Conservation (phyloP, 768 basidiomycete species). For the Exidia glandulosa region DNA sequence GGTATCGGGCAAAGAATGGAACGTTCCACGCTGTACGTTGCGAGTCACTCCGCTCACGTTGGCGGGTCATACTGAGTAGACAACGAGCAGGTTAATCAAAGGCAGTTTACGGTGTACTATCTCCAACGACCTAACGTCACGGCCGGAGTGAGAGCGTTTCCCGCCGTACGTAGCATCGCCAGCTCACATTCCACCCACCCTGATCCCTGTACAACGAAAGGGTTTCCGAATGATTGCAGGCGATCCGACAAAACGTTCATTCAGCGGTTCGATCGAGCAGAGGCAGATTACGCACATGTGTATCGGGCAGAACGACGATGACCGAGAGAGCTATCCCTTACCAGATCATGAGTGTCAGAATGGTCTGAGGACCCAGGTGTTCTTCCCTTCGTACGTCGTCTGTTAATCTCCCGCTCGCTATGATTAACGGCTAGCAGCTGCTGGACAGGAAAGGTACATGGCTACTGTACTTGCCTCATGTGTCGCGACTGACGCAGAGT, state of each 20-base stretch:
- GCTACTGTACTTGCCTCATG: not conserved
- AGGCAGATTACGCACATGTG: conserved; percentile 1
- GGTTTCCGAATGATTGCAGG: conserved; percentile 10
- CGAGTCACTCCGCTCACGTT: not conserved
- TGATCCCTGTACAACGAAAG: not conserved
- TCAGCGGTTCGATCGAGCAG: conserved; percentile 1
- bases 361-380: conserved; percentile 10
- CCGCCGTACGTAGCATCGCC: not conserved
- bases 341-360: not conserved
- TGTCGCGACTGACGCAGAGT: not conserved
- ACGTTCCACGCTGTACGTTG: not conserved
- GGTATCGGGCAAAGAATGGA: conserved; percentile 2
- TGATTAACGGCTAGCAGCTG: conserved; percentile 7
- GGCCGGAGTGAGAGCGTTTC: not conserved
- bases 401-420: not conserved
- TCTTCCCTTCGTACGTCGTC: conserved; percentile 5
- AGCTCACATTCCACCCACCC: not conserved
- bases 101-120: conserved; percentile 3
- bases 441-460: conserved; percentile 26
- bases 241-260: conserved; percentile 5
- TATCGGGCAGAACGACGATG: not conserved
- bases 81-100: not conserved
- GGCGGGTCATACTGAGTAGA: not conserved
- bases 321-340: not conserved
- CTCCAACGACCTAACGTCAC: not conserved